Percentiles rank a stretch among this genome's conserved stretches.
Evolutionary conservation across 2,329 filamentous ascomycete genomes (phyloP).

Genomic region (Claviceps cyperi): DNA sequence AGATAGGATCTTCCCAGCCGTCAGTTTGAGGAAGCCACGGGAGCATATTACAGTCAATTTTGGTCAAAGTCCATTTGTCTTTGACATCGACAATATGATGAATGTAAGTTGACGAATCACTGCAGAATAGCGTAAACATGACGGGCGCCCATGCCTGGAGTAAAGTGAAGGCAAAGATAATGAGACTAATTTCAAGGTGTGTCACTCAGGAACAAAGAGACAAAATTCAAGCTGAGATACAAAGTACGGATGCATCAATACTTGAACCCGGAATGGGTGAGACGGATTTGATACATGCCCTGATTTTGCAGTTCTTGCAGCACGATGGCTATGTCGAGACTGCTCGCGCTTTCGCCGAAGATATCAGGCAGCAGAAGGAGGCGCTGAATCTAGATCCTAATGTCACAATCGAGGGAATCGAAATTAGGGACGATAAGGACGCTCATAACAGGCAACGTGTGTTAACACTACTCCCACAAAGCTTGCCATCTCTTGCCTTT

Average conservation of each 20-base stretch:
- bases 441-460: conserved; percentile 74
- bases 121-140: no score
- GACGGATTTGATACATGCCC: conserved; percentile 62
- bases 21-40: conserved; percentile 51
- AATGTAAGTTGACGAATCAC: conserved; percentile 35
- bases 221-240: conserved; percentile 46
- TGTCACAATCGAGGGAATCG: conserved; percentile 41
- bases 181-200: neutral
- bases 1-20: conserved; percentile 49
- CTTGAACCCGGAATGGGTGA: conserved; percentile 55
- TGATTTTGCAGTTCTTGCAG: conserved; percentile 75
- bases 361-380: conserved; percentile 60
- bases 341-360: conserved; percentile 71
- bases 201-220: conserved; percentile 40
- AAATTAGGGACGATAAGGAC: conserved; percentile 69
- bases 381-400: conserved; percentile 47
- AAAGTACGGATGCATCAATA: conserved; percentile 37
- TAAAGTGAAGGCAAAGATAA: no score
- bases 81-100: conserved; percentile 80
- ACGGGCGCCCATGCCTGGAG: no score
- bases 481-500: neutral
- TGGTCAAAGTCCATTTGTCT: conserved; percentile 66
- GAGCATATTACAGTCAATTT: conserved; percentile 52
- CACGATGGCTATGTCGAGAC: conserved; percentile 95
- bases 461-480: conserved; percentile 12